Conservation (phyloP, 176 grass and related monocot species). For the Panicum miliaceum region DNA sequence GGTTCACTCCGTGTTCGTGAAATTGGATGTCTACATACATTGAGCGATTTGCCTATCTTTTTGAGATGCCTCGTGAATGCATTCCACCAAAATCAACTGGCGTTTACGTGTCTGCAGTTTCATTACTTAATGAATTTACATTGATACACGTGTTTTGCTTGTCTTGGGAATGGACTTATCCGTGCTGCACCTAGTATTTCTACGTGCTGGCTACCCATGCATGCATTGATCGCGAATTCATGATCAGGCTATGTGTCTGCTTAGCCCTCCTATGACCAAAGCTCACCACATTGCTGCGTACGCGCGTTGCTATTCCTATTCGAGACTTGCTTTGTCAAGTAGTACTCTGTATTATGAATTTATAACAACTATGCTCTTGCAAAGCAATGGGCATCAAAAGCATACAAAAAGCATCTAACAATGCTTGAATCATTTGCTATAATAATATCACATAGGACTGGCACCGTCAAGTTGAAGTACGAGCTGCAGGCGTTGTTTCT, state of each 20-base stretch:
- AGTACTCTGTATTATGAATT: no score
- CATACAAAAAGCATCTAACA: no score
- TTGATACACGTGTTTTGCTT: not conserved
- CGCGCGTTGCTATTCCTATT: not conserved
- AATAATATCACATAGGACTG: not conserved
- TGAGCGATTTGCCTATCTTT: not conserved
- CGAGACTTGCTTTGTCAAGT: not conserved
- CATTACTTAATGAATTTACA: not conserved
- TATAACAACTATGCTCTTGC: no score
- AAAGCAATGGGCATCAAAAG: no score
- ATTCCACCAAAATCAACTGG: not conserved
- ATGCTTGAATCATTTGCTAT: not conserved
- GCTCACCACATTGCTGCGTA: not conserved
- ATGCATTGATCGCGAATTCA: not conserved
- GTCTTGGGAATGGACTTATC: not conserved
- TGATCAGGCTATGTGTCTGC: not conserved
- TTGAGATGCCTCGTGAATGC: not conserved
- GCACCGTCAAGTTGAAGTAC: not conserved
- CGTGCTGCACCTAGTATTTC: not conserved
- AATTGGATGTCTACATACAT: conserved; percentile 6
- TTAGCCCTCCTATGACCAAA: not conserved
- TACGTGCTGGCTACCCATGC: not conserved
- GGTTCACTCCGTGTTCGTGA: not conserved
- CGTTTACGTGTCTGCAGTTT: not conserved
- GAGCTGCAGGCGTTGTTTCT: not conserved